phyloP scores from a whole-genome alignment of 805 yeast species.

The Saccharomycopsis guyanensis region DNA sequence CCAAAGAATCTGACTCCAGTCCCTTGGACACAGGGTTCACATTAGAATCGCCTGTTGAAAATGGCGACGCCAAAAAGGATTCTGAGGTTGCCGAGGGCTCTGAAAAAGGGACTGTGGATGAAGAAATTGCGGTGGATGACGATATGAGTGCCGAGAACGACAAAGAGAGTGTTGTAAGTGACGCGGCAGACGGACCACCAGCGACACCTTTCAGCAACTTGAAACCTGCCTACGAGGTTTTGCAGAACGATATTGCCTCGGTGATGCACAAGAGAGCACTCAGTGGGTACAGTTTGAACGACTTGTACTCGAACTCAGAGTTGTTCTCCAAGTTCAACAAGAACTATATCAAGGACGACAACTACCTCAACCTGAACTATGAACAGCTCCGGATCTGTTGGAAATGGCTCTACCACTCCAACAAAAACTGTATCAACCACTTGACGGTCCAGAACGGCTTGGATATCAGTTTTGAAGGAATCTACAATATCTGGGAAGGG shows the following conservation, averaged over 20 bases:
- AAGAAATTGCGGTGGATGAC: slow-evolving; percentile 22
- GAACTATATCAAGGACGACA: slow-evolving; percentile 47
- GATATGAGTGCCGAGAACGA: neutral
- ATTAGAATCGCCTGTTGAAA: neutral
- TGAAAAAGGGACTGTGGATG: slow-evolving; percentile 22
- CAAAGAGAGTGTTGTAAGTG: neutral
- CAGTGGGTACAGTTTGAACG: slow-evolving; percentile 64
- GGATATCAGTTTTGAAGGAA: slow-evolving; percentile 85
- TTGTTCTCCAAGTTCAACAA: slow-evolving; percentile 36
- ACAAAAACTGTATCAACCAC: slow-evolving; percentile 45
- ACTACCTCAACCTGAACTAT: slow-evolving; percentile 41
- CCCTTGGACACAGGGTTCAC: neutral
- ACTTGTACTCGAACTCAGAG: slow-evolving; percentile 25
- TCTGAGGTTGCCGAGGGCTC: neutral
- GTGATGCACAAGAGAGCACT: slow-evolving; percentile 65
- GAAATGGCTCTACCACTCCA: slow-evolving; percentile 82
- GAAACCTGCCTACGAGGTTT: slow-evolving; percentile 30
- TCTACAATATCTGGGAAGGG: slow-evolving; percentile 84
- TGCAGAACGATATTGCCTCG: slow-evolving; percentile 67
- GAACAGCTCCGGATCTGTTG: slow-evolving; percentile 70
- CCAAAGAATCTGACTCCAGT: neutral
- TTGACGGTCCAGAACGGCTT: slow-evolving; percentile 60
- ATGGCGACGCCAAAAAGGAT: neutral
- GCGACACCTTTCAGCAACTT: slow-evolving; percentile 16
- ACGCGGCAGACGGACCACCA: neutral